Percentiles rank a stretch among this genome's conserved stretches.
These are phyloP conservation scores for Plenodomus lindquistii DNA, from an alignment of 2,329 filamentous ascomycete species.

Conservation along the genomic window DNA sequence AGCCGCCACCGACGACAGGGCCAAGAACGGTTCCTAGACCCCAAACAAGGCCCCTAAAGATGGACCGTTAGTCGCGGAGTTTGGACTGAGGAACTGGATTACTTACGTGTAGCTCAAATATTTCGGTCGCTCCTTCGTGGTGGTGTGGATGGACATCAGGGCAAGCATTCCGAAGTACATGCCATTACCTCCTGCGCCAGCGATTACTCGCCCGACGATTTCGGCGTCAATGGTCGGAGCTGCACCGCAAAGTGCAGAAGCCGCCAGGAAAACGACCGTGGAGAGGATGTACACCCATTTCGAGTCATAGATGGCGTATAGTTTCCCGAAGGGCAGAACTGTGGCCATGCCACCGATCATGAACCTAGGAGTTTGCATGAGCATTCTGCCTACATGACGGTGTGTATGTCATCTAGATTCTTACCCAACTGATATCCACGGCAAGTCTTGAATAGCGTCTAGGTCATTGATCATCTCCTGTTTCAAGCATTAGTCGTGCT, in stretches of 20 bases:
- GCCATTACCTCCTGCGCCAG: slow-evolving; percentile 52
- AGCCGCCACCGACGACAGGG: slow-evolving; percentile 54
- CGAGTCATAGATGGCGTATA: slow-evolving; percentile 49
- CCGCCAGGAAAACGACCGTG: slow-evolving; percentile 33
- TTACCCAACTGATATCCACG: slow-evolving; percentile 21
- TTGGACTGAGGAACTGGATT: not conserved
- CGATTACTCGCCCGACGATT: slow-evolving; percentile 50
- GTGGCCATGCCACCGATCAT: not conserved
- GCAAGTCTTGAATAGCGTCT: slow-evolving; percentile 11
- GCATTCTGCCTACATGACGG: not conserved
- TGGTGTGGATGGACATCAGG: slow-evolving; percentile 32
- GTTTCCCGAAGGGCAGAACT: slow-evolving; percentile 23
- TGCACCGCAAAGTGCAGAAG: slow-evolving; percentile 35
- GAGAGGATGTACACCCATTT: slow-evolving; percentile 48
- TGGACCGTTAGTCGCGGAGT: not conserved
- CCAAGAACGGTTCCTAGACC: slow-evolving; percentile 52
- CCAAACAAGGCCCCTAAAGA: slow-evolving; percentile 40
- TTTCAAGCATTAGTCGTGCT: not conserved
- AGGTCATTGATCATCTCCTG: slow-evolving; percentile 15
- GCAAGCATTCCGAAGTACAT: slow-evolving; percentile 46
- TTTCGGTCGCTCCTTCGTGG: slow-evolving; percentile 33
- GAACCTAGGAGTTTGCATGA: not conserved
- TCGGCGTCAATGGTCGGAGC: slow-evolving; percentile 32
- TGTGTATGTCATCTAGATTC: not conserved
- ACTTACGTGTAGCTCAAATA: slow-evolving; percentile 28